Conservation (phyloP, 306 rosid genomes). For the Cicer judaicum region DNA sequence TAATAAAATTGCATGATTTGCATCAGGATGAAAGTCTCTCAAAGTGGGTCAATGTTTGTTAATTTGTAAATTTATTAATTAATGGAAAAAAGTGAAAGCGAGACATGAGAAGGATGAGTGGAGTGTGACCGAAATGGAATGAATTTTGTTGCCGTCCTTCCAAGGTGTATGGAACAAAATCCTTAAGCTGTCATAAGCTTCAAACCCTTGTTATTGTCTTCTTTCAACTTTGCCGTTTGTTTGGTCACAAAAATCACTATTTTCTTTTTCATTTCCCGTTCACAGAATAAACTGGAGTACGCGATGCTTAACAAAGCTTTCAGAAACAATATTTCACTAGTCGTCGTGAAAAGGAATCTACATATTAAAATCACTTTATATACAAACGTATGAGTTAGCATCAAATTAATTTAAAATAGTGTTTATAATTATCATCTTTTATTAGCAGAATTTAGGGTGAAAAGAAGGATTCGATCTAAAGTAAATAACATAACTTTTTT, state of each 20-base stretch:
- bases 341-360: neutral
- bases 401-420: no score
- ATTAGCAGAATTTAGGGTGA: no score
- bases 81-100: constrained; percentile 27
- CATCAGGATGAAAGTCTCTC: constrained; percentile 1
- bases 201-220: constrained; percentile 1
- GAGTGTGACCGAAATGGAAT: constrained; percentile 17
- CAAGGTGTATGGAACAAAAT: constrained; percentile 44
- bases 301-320: neutral
- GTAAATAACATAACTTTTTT: no score
- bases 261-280: neutral
- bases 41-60: neutral
- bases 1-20: neutral
- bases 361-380: no score
- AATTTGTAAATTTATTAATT: neutral
- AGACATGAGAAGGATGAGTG: constrained; percentile 7
- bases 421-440: no score
- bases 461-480: no score
- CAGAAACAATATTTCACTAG: no score
- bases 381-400: no score
- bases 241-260: neutral
- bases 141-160: constrained; percentile 40
- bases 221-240: constrained; percentile 24
- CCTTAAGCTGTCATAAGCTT: constrained; percentile 21
- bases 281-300: neutral